A percentile compares a stretch with the other conserved stretches of the same genome.
Conservation (phyloP, 2,329 filamentous ascomycete genomes). For the Sclerotinia minor region DNA sequence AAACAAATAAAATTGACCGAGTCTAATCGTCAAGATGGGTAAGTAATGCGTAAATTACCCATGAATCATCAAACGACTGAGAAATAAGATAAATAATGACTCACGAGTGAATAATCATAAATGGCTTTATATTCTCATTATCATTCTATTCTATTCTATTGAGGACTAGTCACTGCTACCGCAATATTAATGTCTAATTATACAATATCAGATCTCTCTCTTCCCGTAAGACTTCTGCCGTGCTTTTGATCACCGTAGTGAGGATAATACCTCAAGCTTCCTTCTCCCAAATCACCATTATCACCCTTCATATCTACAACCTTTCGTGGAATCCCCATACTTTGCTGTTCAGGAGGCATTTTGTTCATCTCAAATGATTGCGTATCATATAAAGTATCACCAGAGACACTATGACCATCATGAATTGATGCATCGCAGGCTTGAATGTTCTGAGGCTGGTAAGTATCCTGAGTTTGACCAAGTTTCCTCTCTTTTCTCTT, state of each 20-base stretch:
- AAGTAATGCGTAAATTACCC: too few relatives aligned
- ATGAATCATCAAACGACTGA: background rate
- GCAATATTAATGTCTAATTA: background rate
- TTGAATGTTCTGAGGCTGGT: background rate
- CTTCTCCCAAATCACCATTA: conserved; percentile 2
- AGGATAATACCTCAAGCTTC: background rate
- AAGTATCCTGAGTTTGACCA: background rate
- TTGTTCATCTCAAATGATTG: background rate
- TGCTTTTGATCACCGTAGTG: background rate
- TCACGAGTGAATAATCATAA: too few relatives aligned
- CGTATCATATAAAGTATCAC: background rate
- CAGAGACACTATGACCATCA: background rate
- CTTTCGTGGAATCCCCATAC: background rate
- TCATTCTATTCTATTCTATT: background rate
- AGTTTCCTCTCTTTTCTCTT: background rate
- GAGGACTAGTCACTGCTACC: background rate
- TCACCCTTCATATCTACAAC: background rate
- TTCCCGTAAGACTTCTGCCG: background rate
- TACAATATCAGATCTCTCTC: background rate
- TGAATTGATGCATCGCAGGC: background rate
- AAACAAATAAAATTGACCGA: background rate
- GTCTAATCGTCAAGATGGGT: too few relatives aligned
- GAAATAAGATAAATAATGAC: background rate
- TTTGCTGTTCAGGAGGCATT: background rate
- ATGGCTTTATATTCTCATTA: background rate